These are phyloP conservation scores for Clarireedia hainanense DNA, from an alignment of 2,329 filamentous ascomycete species.

Conservation along the genomic window DNA sequence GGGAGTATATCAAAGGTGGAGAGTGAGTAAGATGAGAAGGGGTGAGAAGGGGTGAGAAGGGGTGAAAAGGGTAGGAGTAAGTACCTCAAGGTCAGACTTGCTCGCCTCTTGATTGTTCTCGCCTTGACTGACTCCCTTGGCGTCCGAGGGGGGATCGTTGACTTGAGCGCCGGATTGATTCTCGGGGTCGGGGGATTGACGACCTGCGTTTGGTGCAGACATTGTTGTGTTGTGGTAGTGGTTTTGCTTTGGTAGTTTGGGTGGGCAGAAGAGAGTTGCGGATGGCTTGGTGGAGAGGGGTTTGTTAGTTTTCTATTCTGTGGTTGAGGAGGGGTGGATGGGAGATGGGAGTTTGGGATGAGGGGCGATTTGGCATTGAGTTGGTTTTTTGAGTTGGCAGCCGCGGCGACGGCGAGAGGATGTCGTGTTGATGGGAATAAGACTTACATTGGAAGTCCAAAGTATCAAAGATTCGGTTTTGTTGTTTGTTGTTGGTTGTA, in stretches of 20 bases:
- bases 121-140: slow-evolving; percentile 49
- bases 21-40: background rate
- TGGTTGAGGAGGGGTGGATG: background rate
- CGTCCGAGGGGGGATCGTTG: slow-evolving; percentile 47
- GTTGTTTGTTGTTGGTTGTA: too few species aligned
- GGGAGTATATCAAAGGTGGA: background rate
- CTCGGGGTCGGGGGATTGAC: slow-evolving; percentile 72
- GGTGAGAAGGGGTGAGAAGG: too few species aligned
- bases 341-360: too few species aligned
- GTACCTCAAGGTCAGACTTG: slow-evolving; percentile 43
- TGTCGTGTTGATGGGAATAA: too few species aligned
- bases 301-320: background rate
- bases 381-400: too few species aligned
- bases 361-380: too few species aligned
- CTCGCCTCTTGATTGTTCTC: slow-evolving; percentile 42
- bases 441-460: too few species aligned
- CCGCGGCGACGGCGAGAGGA: too few species aligned
- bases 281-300: background rate
- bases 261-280: background rate
- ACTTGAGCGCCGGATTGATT: slow-evolving; percentile 57
- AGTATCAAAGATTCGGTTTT: too few species aligned
- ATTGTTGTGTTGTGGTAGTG: slow-evolving; percentile 14
- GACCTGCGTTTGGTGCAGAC: slow-evolving; percentile 52
- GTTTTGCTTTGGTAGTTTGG: background rate
- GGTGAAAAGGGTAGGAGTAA: slow-evolving; percentile 7